These are phyloP conservation scores for Candida ovalis DNA, from an alignment of 805 yeast genomes.

Conservation along the genomic window DNA sequence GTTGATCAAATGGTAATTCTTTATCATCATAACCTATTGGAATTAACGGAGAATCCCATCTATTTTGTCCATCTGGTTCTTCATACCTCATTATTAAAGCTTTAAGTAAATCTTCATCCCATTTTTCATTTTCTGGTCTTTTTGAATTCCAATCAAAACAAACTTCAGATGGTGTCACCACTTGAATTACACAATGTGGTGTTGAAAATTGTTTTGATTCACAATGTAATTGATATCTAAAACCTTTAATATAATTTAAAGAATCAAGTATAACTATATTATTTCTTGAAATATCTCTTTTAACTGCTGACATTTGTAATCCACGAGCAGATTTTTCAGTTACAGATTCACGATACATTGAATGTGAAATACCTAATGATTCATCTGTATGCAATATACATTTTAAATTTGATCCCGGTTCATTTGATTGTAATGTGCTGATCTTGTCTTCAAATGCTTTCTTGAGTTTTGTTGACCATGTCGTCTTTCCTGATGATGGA, in stretches of 20 bases:
- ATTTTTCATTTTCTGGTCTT: slow-evolving; percentile 34
- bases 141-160: slow-evolving; percentile 60
- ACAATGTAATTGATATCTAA: slow-evolving; percentile 88
- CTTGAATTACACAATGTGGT: slow-evolving; percentile 78
- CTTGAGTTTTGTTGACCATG: slow-evolving; percentile 59
- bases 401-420: slow-evolving; percentile 51
- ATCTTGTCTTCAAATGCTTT: slow-evolving; percentile 45
- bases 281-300: slow-evolving; percentile 65
- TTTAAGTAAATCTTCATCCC: slow-evolving; percentile 64
- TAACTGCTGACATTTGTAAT: slow-evolving; percentile 82
- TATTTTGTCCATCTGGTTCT: slow-evolving; percentile 78
- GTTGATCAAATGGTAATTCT: slow-evolving; percentile 56
- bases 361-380: slow-evolving; percentile 64
- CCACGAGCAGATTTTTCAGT: slow-evolving; percentile 83
- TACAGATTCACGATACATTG: slow-evolving; percentile 64
- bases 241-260: slow-evolving; percentile 88
- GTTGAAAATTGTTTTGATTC: slow-evolving; percentile 86
- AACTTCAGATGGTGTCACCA: slow-evolving; percentile 60
- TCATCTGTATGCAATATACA: slow-evolving; percentile 78
- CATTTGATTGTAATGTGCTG: slow-evolving; percentile 34
- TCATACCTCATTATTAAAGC: slow-evolving; percentile 83
- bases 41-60: slow-evolving; percentile 95
- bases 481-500: slow-evolving; percentile 83
- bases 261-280: slow-evolving; percentile 83
- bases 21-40: slow-evolving; percentile 58